Percentiles rank a stretch among this genome's conserved stretches.
phyloP scores from a whole-genome alignment of 208 protist species.

The Acanthamoeba royreba region DNA sequence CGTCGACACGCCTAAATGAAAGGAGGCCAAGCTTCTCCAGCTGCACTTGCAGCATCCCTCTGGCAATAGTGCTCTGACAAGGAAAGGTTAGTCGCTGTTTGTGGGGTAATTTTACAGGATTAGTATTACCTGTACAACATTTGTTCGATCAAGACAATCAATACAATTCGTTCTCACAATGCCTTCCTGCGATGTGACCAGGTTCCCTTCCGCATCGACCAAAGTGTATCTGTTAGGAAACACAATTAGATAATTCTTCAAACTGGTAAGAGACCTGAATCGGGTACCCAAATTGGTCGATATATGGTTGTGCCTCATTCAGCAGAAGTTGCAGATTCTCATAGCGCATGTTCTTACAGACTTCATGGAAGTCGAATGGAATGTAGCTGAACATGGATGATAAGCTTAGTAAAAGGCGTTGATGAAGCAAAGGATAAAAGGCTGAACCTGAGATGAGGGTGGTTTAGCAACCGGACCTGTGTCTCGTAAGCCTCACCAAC shows the following conservation, averaged over 20 bases:
- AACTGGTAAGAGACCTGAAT: background rate
- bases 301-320: constrained; percentile 38
- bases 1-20: background rate
- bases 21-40: constrained; percentile 36
- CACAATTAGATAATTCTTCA: background rate
- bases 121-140: constrained; percentile 70
- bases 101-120: background rate
- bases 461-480: background rate
- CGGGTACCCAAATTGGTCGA: constrained; percentile 32
- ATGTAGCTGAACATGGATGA: constrained; percentile 62
- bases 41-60: constrained; percentile 30
- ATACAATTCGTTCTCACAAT: constrained; percentile 80
- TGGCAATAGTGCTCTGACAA: constrained; percentile 70
- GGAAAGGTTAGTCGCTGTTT: constrained; percentile 81
- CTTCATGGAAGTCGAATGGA: constrained; percentile 79
- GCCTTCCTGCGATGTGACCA: constrained; percentile 59
- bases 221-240: background rate
- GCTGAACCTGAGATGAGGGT: constrained; percentile 1
- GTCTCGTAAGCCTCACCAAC: constrained; percentile 65
- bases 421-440: background rate
- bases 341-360: constrained; percentile 69
- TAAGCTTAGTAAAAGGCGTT: constrained; percentile 31
- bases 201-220: background rate
- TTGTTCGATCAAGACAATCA: constrained; percentile 81
- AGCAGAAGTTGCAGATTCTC: constrained; percentile 65